phyloP scores from a whole-genome alignment of 805 yeast genomes.

The Candida vartiovaarae region DNA sequence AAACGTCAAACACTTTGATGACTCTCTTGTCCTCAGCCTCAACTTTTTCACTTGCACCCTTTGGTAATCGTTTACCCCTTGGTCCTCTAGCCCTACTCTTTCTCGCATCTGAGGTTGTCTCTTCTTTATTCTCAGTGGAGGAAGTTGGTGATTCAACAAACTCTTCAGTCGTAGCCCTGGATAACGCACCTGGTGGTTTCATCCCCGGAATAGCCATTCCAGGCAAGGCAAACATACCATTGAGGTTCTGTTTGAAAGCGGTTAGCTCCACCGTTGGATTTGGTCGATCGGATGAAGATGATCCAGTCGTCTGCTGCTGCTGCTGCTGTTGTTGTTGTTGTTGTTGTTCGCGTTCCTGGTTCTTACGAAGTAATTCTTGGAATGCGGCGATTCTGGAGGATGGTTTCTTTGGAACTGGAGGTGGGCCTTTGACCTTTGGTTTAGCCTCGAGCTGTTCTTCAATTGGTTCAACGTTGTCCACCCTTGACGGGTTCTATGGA shows the following conservation, averaged over 20 bases:
- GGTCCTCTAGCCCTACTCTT: conserved; percentile 65
- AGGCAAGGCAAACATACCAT: conserved; percentile 54
- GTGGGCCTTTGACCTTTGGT: conserved; percentile 35
- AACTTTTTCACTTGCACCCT: conserved; percentile 32
- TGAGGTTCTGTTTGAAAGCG: conserved; percentile 48
- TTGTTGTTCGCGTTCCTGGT: conserved; percentile 47
- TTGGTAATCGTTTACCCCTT: conserved; percentile 63
- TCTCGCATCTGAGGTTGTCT: conserved; percentile 29
- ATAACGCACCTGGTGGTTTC: conserved; percentile 16
- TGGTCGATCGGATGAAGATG: background rate
- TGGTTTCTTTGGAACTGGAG: conserved; percentile 70
- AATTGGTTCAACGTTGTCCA: background rate
- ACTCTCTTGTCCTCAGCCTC: conserved; percentile 20
- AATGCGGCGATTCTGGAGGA: conserved; percentile 77
- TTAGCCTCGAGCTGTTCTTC: conserved; percentile 1
- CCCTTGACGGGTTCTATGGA: too few species aligned
- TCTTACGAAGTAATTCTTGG: conserved; percentile 62
- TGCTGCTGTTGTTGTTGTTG: conserved; percentile 50
- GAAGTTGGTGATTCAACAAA: background rate
- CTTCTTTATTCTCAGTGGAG: conserved; percentile 5
- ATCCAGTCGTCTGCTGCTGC: conserved; percentile 38
- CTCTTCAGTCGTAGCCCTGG: conserved; percentile 2
- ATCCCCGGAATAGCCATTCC: conserved; percentile 35
- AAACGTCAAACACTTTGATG: conserved; percentile 15
- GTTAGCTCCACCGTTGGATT: conserved; percentile 14